Evolutionary conservation across 495 filamentous ascomycete species (phyloP).

Genomic region (Schizothecium vesticola): DNA sequence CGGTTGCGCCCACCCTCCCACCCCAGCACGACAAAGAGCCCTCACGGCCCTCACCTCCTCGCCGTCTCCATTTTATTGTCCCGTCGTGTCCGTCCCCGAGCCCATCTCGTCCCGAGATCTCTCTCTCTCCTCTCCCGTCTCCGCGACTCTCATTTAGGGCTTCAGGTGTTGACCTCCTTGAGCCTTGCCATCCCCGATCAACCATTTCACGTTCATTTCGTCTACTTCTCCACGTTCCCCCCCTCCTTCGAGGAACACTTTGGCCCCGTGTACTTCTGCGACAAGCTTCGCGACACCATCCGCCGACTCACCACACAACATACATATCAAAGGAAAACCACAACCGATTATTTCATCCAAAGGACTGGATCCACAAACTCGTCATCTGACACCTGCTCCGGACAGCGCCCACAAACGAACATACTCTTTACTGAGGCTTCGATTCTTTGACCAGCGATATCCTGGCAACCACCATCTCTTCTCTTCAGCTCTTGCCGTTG

Average conservation of each 20-base stretch:
- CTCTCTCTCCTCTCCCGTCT: slow-evolving; percentile 10
- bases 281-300: background rate
- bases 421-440: background rate
- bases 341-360: slow-evolving; percentile 2
- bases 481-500: background rate
- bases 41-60: slow-evolving; percentile 5
- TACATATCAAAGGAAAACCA: background rate
- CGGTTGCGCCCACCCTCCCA: background rate
- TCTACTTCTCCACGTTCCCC: background rate
- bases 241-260: slow-evolving; percentile 8
- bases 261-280: background rate
- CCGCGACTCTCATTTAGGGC: slow-evolving; percentile 21
- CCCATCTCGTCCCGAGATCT: slow-evolving; percentile 2
- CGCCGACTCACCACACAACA: background rate
- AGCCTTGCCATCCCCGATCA: slow-evolving; percentile 20
- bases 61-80: slow-evolving; percentile 13
- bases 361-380: slow-evolving; percentile 10
- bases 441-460: background rate
- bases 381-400: background rate
- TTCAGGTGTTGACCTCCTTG: slow-evolving; percentile 16
- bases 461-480: background rate
- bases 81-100: slow-evolving; percentile 11
- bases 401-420: background rate
- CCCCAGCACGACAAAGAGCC: background rate
- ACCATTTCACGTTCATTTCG: slow-evolving; percentile 23